A percentile compares a stretch with the other conserved stretches of the same genome.
phyloP scores from a whole-genome alignment of 495 filamentous ascomycete genomes.

The Talaromyces borbonicus region DNA sequence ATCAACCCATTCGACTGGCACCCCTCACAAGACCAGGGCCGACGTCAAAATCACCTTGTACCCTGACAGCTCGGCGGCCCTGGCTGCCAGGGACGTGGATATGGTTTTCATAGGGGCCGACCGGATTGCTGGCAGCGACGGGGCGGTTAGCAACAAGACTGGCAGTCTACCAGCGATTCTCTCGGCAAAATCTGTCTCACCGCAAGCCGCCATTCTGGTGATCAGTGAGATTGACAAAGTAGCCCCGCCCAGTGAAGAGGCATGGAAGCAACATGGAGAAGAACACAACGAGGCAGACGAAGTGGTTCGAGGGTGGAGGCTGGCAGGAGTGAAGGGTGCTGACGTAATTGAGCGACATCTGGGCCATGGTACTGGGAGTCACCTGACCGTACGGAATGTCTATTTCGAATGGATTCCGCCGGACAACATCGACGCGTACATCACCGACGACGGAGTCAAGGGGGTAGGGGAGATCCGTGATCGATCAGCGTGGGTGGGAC shows the following conservation, averaged over 20 bases:
- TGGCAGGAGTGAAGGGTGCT: constrained; percentile 31
- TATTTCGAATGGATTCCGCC: constrained; percentile 60
- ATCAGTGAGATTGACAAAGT: constrained; percentile 53
- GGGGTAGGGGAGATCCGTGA: constrained; percentile 19
- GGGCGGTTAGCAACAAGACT: constrained; percentile 56
- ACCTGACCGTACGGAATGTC: constrained; percentile 41
- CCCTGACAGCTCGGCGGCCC: constrained; percentile 50
- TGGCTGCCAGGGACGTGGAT: constrained; percentile 38
- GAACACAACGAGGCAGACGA: constrained; percentile 42
- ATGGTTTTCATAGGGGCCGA: constrained; percentile 55
- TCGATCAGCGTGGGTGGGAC: constrained; percentile 18
- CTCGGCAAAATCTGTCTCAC: constrained; percentile 33
- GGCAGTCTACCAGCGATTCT: constrained; percentile 50
- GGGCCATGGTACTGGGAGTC: constrained; percentile 8
- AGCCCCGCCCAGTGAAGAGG: constrained; percentile 31
- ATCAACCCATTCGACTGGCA: constrained; percentile 14
- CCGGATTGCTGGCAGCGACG: constrained; percentile 38
- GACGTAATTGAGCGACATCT: constrained; percentile 3
- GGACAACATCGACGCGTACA: constrained; percentile 41
- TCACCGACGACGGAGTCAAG: constrained; percentile 42
- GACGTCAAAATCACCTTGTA: constrained; percentile 37
- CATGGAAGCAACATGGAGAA: constrained; percentile 20
- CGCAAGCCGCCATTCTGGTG: constrained; percentile 38
- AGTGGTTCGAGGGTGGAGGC: constrained; percentile 36
- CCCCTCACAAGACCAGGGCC: constrained; percentile 5